These are phyloP conservation scores for Corylus avellana DNA, from an alignment of 306 rosid species.

Conservation along the genomic window DNA sequence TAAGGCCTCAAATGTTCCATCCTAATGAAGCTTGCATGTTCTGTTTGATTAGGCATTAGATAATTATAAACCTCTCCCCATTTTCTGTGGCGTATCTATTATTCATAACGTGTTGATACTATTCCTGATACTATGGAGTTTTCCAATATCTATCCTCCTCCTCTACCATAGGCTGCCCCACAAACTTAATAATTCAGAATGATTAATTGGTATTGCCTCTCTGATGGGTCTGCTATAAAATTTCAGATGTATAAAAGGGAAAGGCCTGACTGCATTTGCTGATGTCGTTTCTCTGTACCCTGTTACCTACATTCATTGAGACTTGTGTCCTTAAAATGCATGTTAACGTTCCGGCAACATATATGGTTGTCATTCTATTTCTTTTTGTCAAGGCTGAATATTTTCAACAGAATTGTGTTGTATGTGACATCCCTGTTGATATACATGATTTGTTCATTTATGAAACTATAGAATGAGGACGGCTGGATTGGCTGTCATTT, in stretches of 20 bases:
- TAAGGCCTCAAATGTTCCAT: slow-evolving; percentile 1
- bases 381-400: neutral
- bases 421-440: neutral
- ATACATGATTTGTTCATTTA: neutral
- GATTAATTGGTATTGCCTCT: neutral
- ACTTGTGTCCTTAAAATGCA: neutral
- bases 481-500: neutral
- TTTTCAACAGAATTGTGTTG: neutral
- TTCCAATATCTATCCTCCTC: neutral
- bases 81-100: neutral
- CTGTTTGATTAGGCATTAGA: neutral
- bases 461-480: neutral
- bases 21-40: neutral
- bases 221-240: neutral
- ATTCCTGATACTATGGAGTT: neutral
- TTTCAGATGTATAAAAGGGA: neutral
- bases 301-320: neutral
- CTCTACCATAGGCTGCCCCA: neutral
- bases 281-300: neutral
- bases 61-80: neutral
- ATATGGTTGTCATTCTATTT: neutral
- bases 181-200: neutral
- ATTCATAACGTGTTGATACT: neutral
- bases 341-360: neutral
- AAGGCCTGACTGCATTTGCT: neutral